Base-by-base conservation (phyloP, 768 basidiomycete genomes). In the Tylopilus plumbeoviolaceoides region DNA sequence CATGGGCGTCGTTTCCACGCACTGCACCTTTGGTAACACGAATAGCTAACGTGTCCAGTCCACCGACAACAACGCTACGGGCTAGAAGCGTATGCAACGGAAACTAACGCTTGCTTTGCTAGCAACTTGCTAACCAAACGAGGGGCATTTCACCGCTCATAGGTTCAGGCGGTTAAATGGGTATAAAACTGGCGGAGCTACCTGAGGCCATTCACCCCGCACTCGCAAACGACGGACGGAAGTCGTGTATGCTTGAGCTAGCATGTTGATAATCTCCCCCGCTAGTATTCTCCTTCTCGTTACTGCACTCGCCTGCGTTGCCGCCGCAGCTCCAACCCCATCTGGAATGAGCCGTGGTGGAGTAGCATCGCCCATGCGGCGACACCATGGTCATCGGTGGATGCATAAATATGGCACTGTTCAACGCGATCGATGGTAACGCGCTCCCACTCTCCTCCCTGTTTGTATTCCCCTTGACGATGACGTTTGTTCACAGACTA, bases 181-280 rank as follows among this genome's bases (percentile, higher is more conserved):
- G 7, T 30, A 30, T 30, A 30, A 30, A 30, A 8, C 30, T 2
- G 7, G 10, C 30, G 30, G 30, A 5, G 5, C 23, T 11, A 7
- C 8, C 30, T 11, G 25, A 30, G 3, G 42, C 3, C 33, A 39
- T 7, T 39, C 47, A 15, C 30, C 31, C 11, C n/a, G 6, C 9
- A 6, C 30, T 33, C 44, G 7, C 28, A 7, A 46, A 14, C 27
- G 7, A 8, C 31, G 17, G 5, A n/a, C 21, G 38, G 15, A 38
- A 40, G 23, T 17, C 20, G 8, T 38, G 14, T 2, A n/a, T 40
- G 17, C n/a, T 25, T 5, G 15, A 15, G 20, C 20, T 31, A 11
- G 10, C 50, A 59, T 61, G 53, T 18, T 50, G 20, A 14, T 56
- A n/a, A 21, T 51, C 11, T 51, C 47, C 15, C 28, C n/a, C n/a